Base-by-base conservation (phyloP, 1,284 basidiomycete genomes). In the Rhizopogon parksii region DNA sequence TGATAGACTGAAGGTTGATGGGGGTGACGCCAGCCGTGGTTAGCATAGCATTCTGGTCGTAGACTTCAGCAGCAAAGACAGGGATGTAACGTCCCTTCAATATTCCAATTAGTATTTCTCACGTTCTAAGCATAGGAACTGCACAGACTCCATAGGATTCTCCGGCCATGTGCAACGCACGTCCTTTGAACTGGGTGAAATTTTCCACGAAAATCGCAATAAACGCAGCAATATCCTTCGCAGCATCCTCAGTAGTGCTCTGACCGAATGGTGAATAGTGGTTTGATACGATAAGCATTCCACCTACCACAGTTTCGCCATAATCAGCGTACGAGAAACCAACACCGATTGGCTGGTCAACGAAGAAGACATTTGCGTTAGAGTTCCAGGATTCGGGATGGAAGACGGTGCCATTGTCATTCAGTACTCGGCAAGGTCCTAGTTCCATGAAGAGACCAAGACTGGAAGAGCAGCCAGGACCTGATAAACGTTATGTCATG, bases 41-140 rank as follows among this genome's bases (percentile, higher is more conserved):
- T 11, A 88, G 71, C 25, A 66, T 63, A 5, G 75, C 68, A 63
- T 95, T 94, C 56, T 88, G 83, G 66, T 94, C 91, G 40, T 85
- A 82, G 0, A 95, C 79, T 14, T 82, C 80, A 1, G 86, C 73
- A 0, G 91, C 92, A 56, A 91, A 94, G 4, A 91, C 71, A 0
- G 91, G 92, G 6, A 94, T 74, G 66, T 91, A 93, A 19, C 89
- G 81, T 3, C 91, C 91, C 82, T 86, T 53, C 17, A 19, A 6
- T 19, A 8, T 32, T 4, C 8, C 2, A 2, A 34, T 43, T n/a
- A 43, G 19, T 21, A 4, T 32, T 12, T 43, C 42, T 47, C 43
- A 30, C 3, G 9, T 8, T 6, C 6, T 14, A 47, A 15, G n/a
- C 19, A 12, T 17, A 4, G 14, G 12, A 30, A 42, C 6, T 34